Conservation (phyloP, 2,329 filamentous ascomycete species). For the Capronia coronata region DNA sequence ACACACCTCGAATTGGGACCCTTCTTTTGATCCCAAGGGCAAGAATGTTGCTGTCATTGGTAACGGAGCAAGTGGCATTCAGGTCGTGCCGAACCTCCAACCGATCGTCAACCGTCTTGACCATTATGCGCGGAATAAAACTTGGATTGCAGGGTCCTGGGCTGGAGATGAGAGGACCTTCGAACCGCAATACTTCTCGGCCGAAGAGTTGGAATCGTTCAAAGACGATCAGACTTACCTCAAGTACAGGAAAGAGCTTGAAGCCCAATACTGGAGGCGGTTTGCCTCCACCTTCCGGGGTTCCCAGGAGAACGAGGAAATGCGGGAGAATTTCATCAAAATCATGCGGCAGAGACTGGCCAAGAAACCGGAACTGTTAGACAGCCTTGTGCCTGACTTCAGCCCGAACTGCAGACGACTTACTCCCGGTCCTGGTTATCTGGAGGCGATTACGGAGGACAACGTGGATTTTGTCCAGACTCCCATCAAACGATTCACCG, state of each 20-base stretch:
- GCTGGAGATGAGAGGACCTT: conserved; percentile 29
- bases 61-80: conserved; percentile 30
- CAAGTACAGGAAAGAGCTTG: conserved; percentile 34
- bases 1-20: conserved; percentile 40
- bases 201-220: conserved; percentile 26
- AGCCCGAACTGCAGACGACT: conserved; percentile 36
- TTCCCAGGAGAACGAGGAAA: conserved; percentile 19
- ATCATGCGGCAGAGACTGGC: conserved; percentile 24
- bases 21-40: conserved; percentile 34
- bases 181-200: conserved; percentile 26
- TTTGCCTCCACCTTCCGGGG: conserved; percentile 25
- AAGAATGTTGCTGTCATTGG: conserved; percentile 30
- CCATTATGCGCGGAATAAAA: conserved; percentile 29
- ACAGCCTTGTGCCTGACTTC: conserved; percentile 38
- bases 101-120: conserved; percentile 31
- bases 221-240: conserved; percentile 27
- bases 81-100: conserved; percentile 37
- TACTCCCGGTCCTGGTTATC: conserved; percentile 61
- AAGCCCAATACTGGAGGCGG: conserved; percentile 29
- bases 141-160: conserved; percentile 33
- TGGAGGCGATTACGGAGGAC: conserved; percentile 56
- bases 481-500: conserved; percentile 53
- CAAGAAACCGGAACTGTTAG: conserved; percentile 34
- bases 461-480: conserved; percentile 58
- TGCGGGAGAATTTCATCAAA: conserved; percentile 18